Base-by-base conservation (phyloP, 2,329 filamentous ascomycete genomes). In the Moelleriella libera region DNA sequence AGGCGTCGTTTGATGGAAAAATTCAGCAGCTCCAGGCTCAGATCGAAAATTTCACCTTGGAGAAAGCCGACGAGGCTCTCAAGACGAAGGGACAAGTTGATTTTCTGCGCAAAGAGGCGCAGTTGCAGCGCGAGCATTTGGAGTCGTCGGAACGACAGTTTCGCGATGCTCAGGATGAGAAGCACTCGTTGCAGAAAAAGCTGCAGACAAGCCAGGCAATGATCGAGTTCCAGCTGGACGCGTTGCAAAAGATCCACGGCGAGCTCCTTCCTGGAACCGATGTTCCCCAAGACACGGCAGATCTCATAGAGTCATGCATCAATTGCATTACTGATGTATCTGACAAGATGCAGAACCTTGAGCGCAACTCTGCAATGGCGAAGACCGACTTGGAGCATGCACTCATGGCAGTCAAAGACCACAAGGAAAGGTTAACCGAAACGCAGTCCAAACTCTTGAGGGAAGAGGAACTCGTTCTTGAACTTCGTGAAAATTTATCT, bases 21-120 rank as follows among this genome's bases (percentile, higher is more conserved):
- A 69, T 88, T 32, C 78, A 78, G 43, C 69, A 72, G 7, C 72
- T 95, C 1, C 78, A 88, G 56, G 69, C 76, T 12, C 85, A 95
- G 55, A 66, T 94, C 12, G 78, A 86, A 48, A 75, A 73, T 45
- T 62, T 83, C 12, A 71, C 68, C 37, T 75, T 75, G 51, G 74
- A 81, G 50, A 69, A 70, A 51, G 68, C 69, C 41, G 78, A 81
- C 39, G 77, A 80, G 47, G 57, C 64, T 2, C 68, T 78, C 43
- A 80, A 78, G 52, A 68, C 69, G 1, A 76, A 82, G 51, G 78
- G 76, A 2, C 78, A 83, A 55, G 68, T 82, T 28, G 76, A 80
- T 2, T 80, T 76, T 51, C 64, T 83, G 30, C 72, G 77, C 28
- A 79, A 78, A 50, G 79, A 83, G 58, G 68, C 72, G 3, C 70